phyloP scores from a whole-genome alignment of 768 basidiomycete species.

The Sporobolomyces phaffii region DNA sequence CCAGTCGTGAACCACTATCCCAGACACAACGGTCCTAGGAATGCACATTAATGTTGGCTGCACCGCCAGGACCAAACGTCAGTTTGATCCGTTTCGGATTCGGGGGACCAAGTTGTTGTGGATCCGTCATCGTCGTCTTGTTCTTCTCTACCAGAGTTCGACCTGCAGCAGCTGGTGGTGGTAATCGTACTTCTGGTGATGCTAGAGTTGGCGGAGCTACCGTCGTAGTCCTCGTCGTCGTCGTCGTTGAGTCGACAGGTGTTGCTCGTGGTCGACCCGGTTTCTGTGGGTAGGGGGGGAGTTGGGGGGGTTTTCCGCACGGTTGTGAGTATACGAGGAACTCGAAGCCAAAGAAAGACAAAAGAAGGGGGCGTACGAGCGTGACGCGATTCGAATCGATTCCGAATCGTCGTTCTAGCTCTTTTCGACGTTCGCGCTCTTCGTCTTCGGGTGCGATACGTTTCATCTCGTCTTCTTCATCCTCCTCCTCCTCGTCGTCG shows the following conservation, averaged over 20 bases:
- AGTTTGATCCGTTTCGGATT: slow-evolving; percentile 8
- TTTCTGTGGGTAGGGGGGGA: neutral
- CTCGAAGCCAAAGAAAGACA: neutral
- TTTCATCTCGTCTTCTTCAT: no score
- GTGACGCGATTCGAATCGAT: neutral
- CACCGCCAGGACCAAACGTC: slow-evolving; percentile 3
- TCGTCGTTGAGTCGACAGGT: neutral
- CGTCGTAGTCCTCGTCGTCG: neutral
- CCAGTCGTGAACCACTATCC: no score
- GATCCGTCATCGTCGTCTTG: no score
- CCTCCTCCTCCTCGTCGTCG: neutral
- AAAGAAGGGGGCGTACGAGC: neutral
- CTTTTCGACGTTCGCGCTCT: neutral
- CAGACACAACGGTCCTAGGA: no score
- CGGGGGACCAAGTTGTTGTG: neutral
- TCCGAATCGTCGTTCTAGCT: neutral
- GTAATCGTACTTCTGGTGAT: no score
- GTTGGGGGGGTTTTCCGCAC: no score
- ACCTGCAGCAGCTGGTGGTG: no score
- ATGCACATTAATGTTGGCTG: no score
- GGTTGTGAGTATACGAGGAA: neutral
- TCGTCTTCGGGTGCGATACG: neutral
- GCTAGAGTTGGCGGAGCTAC: no score
- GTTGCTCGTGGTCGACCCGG: neutral
- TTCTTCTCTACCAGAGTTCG: no score